Evolutionary conservation across 1,284 basidiomycete genomes (phyloP).

Genomic region (Erythrobasidium hasegawianum): DNA sequence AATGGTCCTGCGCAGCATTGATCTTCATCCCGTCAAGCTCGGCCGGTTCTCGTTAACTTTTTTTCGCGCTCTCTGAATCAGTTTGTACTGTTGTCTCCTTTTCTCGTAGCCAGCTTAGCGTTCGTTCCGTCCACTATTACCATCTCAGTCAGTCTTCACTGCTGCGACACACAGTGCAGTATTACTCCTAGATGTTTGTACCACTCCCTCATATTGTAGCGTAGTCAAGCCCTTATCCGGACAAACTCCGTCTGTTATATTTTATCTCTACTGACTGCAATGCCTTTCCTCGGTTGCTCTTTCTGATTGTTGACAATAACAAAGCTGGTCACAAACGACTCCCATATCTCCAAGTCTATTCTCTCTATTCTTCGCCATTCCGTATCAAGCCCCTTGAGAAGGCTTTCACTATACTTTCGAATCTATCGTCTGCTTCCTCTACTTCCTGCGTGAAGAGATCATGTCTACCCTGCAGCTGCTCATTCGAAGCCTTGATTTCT

Average conservation of each 20-base stretch:
- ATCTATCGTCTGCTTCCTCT: slow-evolving; percentile 62
- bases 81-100: slow-evolving; percentile 3
- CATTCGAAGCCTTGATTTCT: slow-evolving; percentile 79
- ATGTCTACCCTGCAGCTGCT: slow-evolving; percentile 74
- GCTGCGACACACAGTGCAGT: too few species aligned
- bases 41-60: too few species aligned
- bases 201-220: too few species aligned
- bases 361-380: slow-evolving; percentile 5
- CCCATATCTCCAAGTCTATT: not conserved
- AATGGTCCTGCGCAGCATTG: slow-evolving; percentile 13
- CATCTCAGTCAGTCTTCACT: too few species aligned
- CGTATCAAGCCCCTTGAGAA: slow-evolving; percentile 68
- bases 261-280: too few species aligned
- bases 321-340: not conserved
- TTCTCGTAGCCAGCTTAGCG: not conserved
- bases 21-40: too few species aligned
- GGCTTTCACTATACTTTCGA: slow-evolving; percentile 71
- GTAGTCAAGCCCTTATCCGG: too few species aligned
- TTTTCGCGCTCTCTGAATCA: not conserved
- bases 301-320: not conserved
- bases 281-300: too few species aligned
- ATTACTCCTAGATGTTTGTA: not conserved
- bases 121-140: not conserved
- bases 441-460: slow-evolving; percentile 84
- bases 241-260: too few species aligned